phyloP scores from a whole-genome alignment of 1,284 basidiomycete species.

The Ustilago esculenta region DNA sequence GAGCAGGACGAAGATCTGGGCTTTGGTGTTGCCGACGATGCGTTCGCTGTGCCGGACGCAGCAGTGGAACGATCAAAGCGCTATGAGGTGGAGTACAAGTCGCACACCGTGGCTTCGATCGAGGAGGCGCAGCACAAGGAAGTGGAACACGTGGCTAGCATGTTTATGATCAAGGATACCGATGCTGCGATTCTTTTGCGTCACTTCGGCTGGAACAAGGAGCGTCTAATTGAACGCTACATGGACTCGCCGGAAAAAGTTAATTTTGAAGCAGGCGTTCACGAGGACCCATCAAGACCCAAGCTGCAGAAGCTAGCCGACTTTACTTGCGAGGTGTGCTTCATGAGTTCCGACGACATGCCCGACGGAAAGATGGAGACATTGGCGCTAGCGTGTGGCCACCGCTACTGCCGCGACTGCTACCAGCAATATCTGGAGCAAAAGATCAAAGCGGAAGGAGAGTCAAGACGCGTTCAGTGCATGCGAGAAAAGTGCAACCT shows the following conservation, averaged over 20 bases:
- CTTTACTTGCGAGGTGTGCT: conserved; percentile 65
- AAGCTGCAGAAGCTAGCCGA: conserved; percentile 41
- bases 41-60: conserved; percentile 38
- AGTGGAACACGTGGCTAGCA: conserved; percentile 61
- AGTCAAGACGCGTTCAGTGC: conserved; percentile 82
- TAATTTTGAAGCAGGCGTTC: conserved; percentile 61
- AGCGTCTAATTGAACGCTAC: conserved; percentile 75
- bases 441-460: conserved; percentile 90
- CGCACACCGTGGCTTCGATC: conserved; percentile 47
- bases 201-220: conserved; percentile 92
- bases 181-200: conserved; percentile 82
- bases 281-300: conserved; percentile 52
- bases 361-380: conserved; percentile 54
- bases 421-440: conserved; percentile 85
- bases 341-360: conserved; percentile 52
- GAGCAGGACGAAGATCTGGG: conserved; percentile 45
- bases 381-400: conserved; percentile 61
- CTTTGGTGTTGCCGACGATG: conserved; percentile 50
- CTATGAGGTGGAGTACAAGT: conserved; percentile 62
- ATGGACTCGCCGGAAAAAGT: conserved; percentile 63
- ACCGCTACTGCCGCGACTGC: conserved; percentile 72
- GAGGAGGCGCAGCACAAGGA: conserved; percentile 59
- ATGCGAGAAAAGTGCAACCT: conserved; percentile 90
- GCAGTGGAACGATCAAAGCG: conserved; percentile 52
- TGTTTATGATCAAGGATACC: conserved; percentile 62